These are phyloP conservation scores for Ustilago lituana DNA, from an alignment of 1,284 basidiomycete genomes.

Conservation along the genomic window DNA sequence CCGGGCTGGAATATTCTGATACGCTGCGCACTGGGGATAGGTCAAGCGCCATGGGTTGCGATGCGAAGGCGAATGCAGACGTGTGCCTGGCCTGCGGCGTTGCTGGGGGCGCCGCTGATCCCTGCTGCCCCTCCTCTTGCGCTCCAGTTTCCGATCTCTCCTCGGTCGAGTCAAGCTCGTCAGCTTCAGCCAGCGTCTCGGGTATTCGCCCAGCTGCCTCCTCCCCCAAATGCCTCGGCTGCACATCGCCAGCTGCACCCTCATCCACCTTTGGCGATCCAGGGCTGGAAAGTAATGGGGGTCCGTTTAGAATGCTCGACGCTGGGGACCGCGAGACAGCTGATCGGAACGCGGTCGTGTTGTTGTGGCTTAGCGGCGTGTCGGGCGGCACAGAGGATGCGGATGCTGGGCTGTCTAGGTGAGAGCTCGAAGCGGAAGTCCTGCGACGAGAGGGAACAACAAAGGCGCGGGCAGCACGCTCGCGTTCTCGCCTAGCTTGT, in stretches of 20 bases:
- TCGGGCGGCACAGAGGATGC: background rate
- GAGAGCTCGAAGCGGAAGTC: conserved; percentile 12
- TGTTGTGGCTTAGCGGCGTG: conserved; percentile 1
- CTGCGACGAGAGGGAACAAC: conserved; percentile 11
- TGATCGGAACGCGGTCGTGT: conserved; percentile 1
- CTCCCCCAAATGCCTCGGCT: conserved; percentile 23
- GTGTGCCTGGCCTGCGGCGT: conserved; percentile 12
- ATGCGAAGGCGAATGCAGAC: conserved; percentile 20
- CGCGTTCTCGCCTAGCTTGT: conserved; percentile 32
- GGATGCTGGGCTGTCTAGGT: conserved; percentile 19
- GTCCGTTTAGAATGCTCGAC: conserved; percentile 5
- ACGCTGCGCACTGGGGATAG: conserved; percentile 23
- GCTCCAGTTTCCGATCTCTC: background rate
- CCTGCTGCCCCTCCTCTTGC: background rate
- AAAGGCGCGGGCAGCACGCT: conserved; percentile 44
- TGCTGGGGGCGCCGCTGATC: conserved; percentile 1
- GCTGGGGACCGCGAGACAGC: conserved; percentile 6
- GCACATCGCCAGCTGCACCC: conserved; percentile 9
- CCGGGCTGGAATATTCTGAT: conserved; percentile 22
- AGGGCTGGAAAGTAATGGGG: conserved; percentile 17
- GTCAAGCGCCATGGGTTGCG: conserved; percentile 41
- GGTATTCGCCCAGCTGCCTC: conserved; percentile 23
- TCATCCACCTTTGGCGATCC: conserved; percentile 35
- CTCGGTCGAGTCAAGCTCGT: conserved; percentile 13
- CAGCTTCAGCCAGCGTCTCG: conserved; percentile 26